A percentile compares a stretch with the other conserved stretches of the same genome.
These are phyloP conservation scores for Ophiocordyceps camponoti-rufipedis DNA, from an alignment of 2,329 filamentous ascomycete genomes.

Conservation along the genomic window DNA sequence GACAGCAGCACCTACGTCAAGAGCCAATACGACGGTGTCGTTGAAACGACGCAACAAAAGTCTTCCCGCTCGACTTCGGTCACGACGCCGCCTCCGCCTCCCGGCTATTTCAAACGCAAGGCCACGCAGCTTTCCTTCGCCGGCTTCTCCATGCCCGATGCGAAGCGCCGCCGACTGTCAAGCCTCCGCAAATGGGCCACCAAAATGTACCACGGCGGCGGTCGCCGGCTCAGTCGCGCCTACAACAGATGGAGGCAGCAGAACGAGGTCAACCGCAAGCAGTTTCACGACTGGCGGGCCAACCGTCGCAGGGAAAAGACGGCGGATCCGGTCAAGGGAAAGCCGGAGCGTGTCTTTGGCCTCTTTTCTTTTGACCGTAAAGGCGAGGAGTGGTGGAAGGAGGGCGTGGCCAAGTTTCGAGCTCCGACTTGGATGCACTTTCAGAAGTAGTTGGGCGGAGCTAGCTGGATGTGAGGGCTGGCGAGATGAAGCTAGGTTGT, in stretches of 20 bases:
- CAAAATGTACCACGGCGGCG: slow-evolving; percentile 9
- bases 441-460: slow-evolving; percentile 1
- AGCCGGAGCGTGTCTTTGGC: slow-evolving; percentile 7
- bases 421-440: slow-evolving; percentile 16
- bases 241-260: slow-evolving; percentile 11
- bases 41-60: slow-evolving; percentile 3
- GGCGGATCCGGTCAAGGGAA: slow-evolving; percentile 8
- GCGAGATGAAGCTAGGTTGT: too few species aligned
- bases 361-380: slow-evolving; percentile 9
- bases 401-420: slow-evolving; percentile 14
- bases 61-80: neutral
- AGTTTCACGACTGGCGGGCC: slow-evolving; percentile 12
- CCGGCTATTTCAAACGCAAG: slow-evolving; percentile 11
- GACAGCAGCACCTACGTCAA: slow-evolving; percentile 3
- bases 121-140: slow-evolving; percentile 13
- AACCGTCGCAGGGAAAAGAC: slow-evolving; percentile 9
- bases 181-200: slow-evolving; percentile 12
- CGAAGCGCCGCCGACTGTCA: slow-evolving; percentile 8
- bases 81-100: neutral
- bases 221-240: slow-evolving; percentile 8
- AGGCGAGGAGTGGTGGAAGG: slow-evolving; percentile 17
- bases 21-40: slow-evolving; percentile 8
- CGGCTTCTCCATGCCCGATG: slow-evolving; percentile 9
- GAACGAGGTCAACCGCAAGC: slow-evolving; percentile 7
- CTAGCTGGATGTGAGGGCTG: too few species aligned